Evolutionary conservation across 495 filamentous ascomycete genomes (phyloP), one percentile per base, ranked within the genome.

Genomic region (Tuber borchii): DNA sequence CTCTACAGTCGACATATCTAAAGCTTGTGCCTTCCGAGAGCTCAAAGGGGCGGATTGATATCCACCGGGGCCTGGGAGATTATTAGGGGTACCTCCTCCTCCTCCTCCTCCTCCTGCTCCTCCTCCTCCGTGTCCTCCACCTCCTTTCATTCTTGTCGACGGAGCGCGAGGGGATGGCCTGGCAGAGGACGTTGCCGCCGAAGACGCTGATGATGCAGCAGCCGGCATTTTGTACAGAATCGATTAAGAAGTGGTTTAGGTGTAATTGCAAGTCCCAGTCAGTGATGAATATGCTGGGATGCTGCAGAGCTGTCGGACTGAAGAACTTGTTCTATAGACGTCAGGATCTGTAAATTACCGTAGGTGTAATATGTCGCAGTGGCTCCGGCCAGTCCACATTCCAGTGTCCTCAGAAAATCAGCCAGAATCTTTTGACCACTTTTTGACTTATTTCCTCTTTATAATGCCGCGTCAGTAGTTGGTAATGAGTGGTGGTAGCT

Each of bases 1-100:
- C 87, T 98, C 96, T 56, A 99, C 95, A 8, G 93, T 97, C 61
- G 89, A 90, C 78, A 98, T 83, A 82, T 98, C 94, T 73, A 99
- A 87, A 61, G 93, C 90, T 71, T 88, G 85, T 71, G 91, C 91
- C 76, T 89, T 85, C 72, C 91, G 89, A 82, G 89, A 89, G 85
- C 91, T 92, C 82, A 92, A 85, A 71, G 91, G 91, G 20, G 81
- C 79, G 42, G 79, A 82, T 78, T 83, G 81, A 73, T 83, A 83
- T 71, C 77, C 79, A 61, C 81, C 81, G 2, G 81, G 81, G n/a
- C 74, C 77, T 12, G 78, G 77, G 43, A 73, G 78, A 71, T 74
- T 72, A 70, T 72, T 76, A 44, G 78, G 78, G 40, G 79, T 74
- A 69, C 46, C 74, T 43, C 78, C 81, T 40, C 69, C 73, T 75